Base-by-base conservation (phyloP, 495 filamentous ascomycete species). In the Penicillium canescens region DNA sequence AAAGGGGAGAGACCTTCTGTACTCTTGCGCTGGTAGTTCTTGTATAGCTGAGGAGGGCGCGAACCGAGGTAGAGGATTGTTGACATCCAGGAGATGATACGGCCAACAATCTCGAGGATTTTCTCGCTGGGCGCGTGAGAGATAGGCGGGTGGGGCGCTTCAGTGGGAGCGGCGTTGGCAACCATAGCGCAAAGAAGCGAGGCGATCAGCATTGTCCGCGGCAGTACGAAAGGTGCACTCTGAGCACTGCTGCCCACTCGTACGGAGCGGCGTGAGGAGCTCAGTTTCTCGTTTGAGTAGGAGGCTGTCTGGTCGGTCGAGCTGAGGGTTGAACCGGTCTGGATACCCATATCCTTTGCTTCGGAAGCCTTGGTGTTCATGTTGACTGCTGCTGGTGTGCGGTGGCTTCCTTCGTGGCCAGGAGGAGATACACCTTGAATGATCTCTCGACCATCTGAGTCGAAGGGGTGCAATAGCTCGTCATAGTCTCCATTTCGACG, bases 21-120 rank as follows among this genome's bases (percentile, higher is more conserved):
- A 50, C 84, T 87, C 60, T 80, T 82, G 49, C 87, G 84, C 49
- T 67, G 52, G 55, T 82, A 79, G 69, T 90, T 90, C 56, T 87
- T 84, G 69, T 82, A 79, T 28, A 90, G 79, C 58, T 90, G 87
- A 4, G 87, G 87, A 14, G 89, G 77, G 24, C 87, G 86, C 14
- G 87, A 90, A 62, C 75, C 77, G 28, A 90, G 83, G 61, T 90
- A 90, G 42, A 87, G 76, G 42, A 82, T 33, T 0, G 86, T 87
- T 13, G 82, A 86, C 60, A 80, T 72, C 86, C 86, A 89, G 26
- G 86, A 86, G 38, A 86, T 69, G 42, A 86, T 61, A 14, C 73
- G 77, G 64, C 86, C 86, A 33, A 78, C 63, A 12, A 73, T 60
- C 59, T 83, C 76, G 28, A 76, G 41, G 16, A 72, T 60, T 14